phyloP scores from a whole-genome alignment of 1,139 yeast species.

The Blastobotrys proliferans region DNA sequence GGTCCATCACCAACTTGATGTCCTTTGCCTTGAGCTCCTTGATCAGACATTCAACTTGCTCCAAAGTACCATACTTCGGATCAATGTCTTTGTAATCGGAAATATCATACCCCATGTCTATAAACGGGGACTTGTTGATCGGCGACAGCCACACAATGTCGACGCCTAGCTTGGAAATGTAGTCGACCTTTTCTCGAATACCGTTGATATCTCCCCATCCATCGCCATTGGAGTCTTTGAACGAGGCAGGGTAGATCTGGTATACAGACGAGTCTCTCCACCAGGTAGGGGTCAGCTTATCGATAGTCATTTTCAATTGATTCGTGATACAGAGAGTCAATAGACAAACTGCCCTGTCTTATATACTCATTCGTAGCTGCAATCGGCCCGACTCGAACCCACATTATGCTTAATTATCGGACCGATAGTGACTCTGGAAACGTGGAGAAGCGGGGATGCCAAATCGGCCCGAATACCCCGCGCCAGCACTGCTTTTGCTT shows the following conservation, averaged over 20 bases:
- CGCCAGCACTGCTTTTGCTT: no score
- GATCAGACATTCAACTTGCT: constrained; percentile 48
- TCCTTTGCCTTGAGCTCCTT: constrained; percentile 47
- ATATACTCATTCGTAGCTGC: no score
- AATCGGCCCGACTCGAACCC: no score
- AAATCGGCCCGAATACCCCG: no score
- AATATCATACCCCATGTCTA: constrained; percentile 63
- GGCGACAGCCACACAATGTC: constrained; percentile 58
- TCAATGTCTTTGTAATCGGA: constrained; percentile 50
- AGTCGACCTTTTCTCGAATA: constrained; percentile 48
- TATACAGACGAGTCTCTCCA: constrained; percentile 55
- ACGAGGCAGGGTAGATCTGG: constrained; percentile 58
- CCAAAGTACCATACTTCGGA: constrained; percentile 51
- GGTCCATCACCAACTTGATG: constrained; percentile 50
- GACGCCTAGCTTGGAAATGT: constrained; percentile 48
- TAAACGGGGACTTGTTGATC: constrained; percentile 55
- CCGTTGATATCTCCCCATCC: constrained; percentile 58
- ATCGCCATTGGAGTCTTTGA: constrained; percentile 54
- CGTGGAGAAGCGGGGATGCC: no score
- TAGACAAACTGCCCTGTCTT: no score
- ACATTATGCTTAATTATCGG: no score
- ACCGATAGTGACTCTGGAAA: no score
- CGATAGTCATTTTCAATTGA: no score
- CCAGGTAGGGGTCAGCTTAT: no score
- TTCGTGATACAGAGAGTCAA: no score